Conservation (phyloP, 768 basidiomycete species). For the Phanerochaete carnosa region DNA sequence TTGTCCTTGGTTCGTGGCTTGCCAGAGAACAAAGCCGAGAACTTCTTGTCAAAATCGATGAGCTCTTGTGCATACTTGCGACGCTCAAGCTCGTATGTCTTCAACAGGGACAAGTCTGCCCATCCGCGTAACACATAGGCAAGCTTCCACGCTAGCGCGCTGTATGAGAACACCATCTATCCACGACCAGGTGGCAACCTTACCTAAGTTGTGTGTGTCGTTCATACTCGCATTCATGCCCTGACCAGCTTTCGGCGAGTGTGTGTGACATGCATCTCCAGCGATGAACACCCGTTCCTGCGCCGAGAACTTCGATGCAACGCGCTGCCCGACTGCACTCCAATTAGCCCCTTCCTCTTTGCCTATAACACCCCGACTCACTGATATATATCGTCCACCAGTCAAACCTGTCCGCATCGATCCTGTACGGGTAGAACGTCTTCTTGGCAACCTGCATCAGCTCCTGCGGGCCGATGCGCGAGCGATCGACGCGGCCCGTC, state of each 20-base stretch:
- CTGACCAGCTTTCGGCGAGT: constrained; percentile 44
- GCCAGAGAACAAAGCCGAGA: constrained; percentile 49
- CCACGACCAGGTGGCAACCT: not conserved
- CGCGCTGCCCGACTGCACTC: constrained; percentile 48
- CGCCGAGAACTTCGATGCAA: constrained; percentile 45
- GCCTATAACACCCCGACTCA: constrained; percentile 19
- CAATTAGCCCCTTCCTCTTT: not conserved
- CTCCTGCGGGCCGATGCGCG: constrained; percentile 33
- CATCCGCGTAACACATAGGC: constrained; percentile 44
- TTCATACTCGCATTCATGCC: constrained; percentile 54
- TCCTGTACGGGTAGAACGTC: constrained; percentile 38
- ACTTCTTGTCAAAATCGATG: constrained; percentile 50
- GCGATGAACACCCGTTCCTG: constrained; percentile 52
- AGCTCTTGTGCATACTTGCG: constrained; percentile 51
- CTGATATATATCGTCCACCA: constrained; percentile 54
- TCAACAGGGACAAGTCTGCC: constrained; percentile 41
- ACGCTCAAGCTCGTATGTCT: constrained; percentile 54
- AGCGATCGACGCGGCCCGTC: constrained; percentile 41
- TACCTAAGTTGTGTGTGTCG: constrained; percentile 49
- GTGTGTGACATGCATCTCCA: constrained; percentile 51
- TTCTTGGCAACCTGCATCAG: constrained; percentile 41
- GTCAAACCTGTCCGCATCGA: constrained; percentile 29
- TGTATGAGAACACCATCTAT: not conserved
- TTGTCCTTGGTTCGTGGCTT: constrained; percentile 40
- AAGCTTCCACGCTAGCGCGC: constrained; percentile 46